Base-by-base conservation (phyloP, 768 basidiomycete species). In the Lactarius sp. region DNA sequence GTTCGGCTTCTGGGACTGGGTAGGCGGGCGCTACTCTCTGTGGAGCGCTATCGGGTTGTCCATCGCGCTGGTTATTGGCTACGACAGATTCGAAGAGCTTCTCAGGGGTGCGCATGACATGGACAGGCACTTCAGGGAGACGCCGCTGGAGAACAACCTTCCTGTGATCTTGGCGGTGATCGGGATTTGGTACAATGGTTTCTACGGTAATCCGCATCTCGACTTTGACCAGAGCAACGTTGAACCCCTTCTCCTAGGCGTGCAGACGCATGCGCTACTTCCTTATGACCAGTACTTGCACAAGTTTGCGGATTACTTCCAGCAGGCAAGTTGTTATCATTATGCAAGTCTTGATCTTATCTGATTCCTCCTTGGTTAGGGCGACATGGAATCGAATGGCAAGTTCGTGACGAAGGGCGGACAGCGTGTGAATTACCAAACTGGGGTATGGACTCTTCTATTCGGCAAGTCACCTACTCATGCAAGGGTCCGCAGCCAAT, bases 1-100 rank as follows among this genome's bases (percentile, higher is more conserved):
- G 95, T 99, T 99, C 85, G 87, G 90, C 73, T 98, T 99, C 85
- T 99, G 96, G 96, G 97, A 98, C 77, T 99, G 97, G 97, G 97
- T 99, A 67, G 97, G 97, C 66, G 97, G 97, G 33, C 85, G 96
- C 66, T 99, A 99, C 83, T 94, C 90, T 70, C 81, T 99, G 68
- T 98, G 97, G 96, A 94, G 92, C 66, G 96, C 97, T 36, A 98
- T 99, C 69, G 97, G 97, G 63, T 81, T 98, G 63, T 91, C 92
- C 51, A 98, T 99, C 76, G 90, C 92, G 44, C 79, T 98, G 56
- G 88, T 86, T 52, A 90, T 98, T 70, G 97, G 97, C 3, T 97
- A 85, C 73, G 90, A 97, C 42, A 91, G 95, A 81, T 98, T 98
- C 74, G 88, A 91, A 74, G 78, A 89, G 72, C 79, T 98, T 62